These are phyloP conservation scores for Chrysoporthe austroafricana DNA, from an alignment of 2,329 filamentous ascomycete species.

Conservation along the genomic window DNA sequence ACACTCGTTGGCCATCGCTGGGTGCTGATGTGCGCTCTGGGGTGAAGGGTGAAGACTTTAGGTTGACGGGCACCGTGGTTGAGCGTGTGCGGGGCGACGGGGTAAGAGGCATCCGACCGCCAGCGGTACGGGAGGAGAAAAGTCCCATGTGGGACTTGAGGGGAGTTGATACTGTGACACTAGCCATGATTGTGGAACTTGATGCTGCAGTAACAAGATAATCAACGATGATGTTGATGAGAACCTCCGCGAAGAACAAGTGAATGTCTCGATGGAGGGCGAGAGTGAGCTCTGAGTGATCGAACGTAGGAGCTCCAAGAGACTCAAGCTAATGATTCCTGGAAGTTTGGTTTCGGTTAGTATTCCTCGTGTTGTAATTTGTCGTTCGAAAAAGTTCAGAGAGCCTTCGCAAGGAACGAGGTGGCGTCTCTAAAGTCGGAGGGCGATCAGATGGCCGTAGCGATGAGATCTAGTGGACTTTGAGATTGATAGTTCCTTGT, in stretches of 20 bases:
- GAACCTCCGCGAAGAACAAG: conserved; percentile 51
- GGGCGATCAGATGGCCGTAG: conserved; percentile 53
- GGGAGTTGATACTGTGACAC: conserved; percentile 79
- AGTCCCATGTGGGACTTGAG: conserved; percentile 93
- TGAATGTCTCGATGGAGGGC: conserved; percentile 49
- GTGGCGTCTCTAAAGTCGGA: conserved; percentile 46
- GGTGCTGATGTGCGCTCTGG: conserved; percentile 64
- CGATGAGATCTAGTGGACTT: conserved; percentile 55
- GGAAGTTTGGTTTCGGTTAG: conserved; percentile 49
- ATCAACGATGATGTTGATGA: conserved; percentile 30
- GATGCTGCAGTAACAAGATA: conserved; percentile 40
- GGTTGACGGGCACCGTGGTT: conserved; percentile 52
- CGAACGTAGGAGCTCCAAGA: conserved; percentile 58
- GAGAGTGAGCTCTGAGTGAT: conserved; percentile 45
- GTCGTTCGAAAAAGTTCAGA: conserved; percentile 51
- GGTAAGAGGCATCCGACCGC: conserved; percentile 91
- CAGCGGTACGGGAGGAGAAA: conserved; percentile 90
- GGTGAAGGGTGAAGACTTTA: conserved; percentile 76
- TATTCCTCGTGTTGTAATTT: conserved; percentile 42
- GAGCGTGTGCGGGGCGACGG: conserved; percentile 78
- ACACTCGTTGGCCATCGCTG: conserved; percentile 53
- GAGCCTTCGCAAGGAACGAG: conserved; percentile 46
- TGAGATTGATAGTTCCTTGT: conserved; percentile 37
- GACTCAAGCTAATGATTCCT: conserved; percentile 64
- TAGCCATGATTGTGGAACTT: conserved; percentile 69